phyloP scores from a whole-genome alignment of 2,329 filamentous ascomycete species.

The Fusarium clavum region DNA sequence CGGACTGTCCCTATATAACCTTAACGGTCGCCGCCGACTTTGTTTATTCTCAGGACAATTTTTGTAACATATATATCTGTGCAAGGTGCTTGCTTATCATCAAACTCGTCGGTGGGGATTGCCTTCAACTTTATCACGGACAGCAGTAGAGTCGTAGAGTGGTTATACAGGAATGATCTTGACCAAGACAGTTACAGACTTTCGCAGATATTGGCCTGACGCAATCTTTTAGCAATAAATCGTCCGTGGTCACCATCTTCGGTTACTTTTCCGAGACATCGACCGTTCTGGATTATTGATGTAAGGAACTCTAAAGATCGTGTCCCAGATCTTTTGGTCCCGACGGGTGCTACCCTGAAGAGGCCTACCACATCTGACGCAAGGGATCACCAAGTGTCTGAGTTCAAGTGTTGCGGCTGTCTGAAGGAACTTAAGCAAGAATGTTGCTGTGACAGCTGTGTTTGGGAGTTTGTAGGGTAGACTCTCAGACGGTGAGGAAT shows the following conservation, averaged over 20 bases:
- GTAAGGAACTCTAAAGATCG: constrained; percentile 6
- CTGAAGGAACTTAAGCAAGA: background rate
- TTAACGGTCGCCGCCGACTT: background rate
- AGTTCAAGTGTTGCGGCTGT: background rate
- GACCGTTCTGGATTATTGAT: constrained; percentile 8
- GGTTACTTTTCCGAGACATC: constrained; percentile 30
- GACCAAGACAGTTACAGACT: background rate
- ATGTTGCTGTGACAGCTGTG: background rate
- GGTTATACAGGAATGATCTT: background rate
- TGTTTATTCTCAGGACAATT: background rate
- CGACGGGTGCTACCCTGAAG: constrained; percentile 26
- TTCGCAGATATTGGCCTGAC: background rate
- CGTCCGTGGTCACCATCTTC: constrained; percentile 8
- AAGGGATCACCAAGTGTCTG: constrained; percentile 8
- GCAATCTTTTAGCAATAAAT: background rate
- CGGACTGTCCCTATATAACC: background rate
- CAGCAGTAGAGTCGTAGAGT: background rate
- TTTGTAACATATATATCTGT: background rate
- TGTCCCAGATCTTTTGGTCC: constrained; percentile 7
- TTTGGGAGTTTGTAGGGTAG: background rate
- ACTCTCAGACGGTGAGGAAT: background rate
- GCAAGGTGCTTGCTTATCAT: background rate
- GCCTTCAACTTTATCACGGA: background rate
- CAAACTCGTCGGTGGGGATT: background rate
- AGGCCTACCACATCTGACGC: constrained; percentile 1